These are phyloP conservation scores for Fusarium pilosicola DNA, from an alignment of 2,329 filamentous ascomycete genomes.

Conservation along the genomic window DNA sequence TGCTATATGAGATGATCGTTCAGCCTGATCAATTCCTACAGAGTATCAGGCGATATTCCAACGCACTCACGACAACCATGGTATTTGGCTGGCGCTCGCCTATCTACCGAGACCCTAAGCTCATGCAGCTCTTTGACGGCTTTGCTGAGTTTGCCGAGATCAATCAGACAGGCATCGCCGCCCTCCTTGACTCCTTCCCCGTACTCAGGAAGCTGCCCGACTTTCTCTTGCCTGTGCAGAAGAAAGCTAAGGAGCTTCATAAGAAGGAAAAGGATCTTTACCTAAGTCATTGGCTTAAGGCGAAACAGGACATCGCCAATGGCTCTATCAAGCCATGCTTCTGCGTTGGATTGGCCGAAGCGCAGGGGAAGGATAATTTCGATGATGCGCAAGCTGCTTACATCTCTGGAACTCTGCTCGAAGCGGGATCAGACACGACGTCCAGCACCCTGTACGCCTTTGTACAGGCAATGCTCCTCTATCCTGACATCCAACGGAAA, in stretches of 20 bases:
- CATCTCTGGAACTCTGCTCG: conserved; percentile 30
- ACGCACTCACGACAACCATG: conserved; percentile 8
- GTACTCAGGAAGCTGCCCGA: neutral
- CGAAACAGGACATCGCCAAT: neutral
- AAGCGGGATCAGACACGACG: conserved; percentile 48
- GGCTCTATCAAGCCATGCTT: conserved; percentile 34
- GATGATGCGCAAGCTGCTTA: conserved; percentile 16
- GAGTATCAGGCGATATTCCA: neutral
- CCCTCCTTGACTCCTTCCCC: neutral
- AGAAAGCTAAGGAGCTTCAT: conserved; percentile 1
- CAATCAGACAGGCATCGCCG: conserved; percentile 2
- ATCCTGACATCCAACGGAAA: conserved; percentile 54
- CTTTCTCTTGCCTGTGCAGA: neutral
- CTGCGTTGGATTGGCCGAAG: neutral
- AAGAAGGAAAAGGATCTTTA: conserved; percentile 2
- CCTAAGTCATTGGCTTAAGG: neutral
- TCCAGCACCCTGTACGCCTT: conserved; percentile 47
- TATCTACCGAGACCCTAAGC: neutral
- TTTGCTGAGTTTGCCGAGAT: conserved; percentile 5
- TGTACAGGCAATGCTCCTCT: conserved; percentile 58
- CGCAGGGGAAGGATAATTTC: conserved; percentile 4
- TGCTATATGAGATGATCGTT: neutral
- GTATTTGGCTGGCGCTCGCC: conserved; percentile 8
- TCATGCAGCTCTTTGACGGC: neutral
- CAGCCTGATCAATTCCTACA: neutral